phyloP scores from a whole-genome alignment of 768 basidiomycete species.

The Saitozyma sp. region DNA sequence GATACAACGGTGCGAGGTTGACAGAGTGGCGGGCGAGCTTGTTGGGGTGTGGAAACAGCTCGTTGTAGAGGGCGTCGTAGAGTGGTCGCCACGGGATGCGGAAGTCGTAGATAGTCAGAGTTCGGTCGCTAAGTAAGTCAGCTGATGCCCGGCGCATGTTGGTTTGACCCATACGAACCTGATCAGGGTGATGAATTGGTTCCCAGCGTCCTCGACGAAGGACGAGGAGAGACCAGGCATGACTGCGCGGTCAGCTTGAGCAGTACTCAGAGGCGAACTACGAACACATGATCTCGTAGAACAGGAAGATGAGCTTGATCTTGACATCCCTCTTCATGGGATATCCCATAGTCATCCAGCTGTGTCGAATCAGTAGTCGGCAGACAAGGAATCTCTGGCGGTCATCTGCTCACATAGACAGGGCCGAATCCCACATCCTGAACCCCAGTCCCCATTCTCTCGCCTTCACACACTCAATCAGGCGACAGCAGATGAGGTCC shows the following conservation, averaged over 20 bases:
- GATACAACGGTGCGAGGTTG: slow-evolving; percentile 52
- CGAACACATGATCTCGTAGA: slow-evolving; percentile 64
- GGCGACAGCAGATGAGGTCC: slow-evolving; percentile 66
- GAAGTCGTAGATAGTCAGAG: slow-evolving; percentile 45
- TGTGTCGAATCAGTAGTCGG: slow-evolving; percentile 41
- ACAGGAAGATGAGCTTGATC: slow-evolving; percentile 71
- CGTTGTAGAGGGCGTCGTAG: slow-evolving; percentile 43
- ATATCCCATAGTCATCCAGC: slow-evolving; percentile 81
- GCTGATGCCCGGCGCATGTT: slow-evolving; percentile 50
- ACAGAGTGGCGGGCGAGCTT: slow-evolving; percentile 51
- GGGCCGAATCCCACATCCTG: slow-evolving; percentile 62
- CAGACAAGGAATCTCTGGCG: neutral
- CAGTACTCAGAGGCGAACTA: neutral
- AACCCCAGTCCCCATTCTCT: slow-evolving; percentile 81
- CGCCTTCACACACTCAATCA: slow-evolving; percentile 73
- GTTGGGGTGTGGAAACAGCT: slow-evolving; percentile 64
- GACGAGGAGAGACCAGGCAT: slow-evolving; percentile 29
- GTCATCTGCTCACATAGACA: slow-evolving; percentile 26
- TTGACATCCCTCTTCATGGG: slow-evolving; percentile 79
- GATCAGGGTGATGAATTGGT: slow-evolving; percentile 76
- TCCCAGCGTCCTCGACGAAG: slow-evolving; percentile 69
- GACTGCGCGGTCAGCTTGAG: slow-evolving; percentile 14
- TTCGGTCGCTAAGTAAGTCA: slow-evolving; percentile 22
- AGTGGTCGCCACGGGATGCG: slow-evolving; percentile 48
- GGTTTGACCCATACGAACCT: slow-evolving; percentile 74